A percentile compares a stretch with the other conserved stretches of the same genome.
These are phyloP conservation scores for Hyaloscypha hepaticicola DNA, from an alignment of 495 filamentous ascomycete genomes.

Conservation along the genomic window DNA sequence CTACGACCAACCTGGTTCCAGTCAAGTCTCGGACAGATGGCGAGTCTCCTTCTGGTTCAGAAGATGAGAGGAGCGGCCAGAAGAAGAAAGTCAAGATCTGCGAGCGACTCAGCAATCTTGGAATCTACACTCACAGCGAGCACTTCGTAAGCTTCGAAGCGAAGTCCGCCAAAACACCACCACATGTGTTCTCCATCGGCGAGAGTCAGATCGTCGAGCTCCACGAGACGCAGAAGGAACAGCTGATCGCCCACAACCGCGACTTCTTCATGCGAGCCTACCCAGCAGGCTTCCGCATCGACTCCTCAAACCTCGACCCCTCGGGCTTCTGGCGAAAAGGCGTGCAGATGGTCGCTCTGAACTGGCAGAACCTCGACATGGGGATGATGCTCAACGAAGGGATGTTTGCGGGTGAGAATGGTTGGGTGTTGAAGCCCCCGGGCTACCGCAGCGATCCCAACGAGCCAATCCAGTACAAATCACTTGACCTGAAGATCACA, in stretches of 20 bases:
- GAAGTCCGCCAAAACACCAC: conserved; percentile 66
- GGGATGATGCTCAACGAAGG: conserved; percentile 96
- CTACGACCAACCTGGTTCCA: conserved; percentile 28
- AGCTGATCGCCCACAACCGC: conserved; percentile 81
- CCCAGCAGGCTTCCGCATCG: conserved; percentile 76
- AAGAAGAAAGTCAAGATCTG: conserved; percentile 65
- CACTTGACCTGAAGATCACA: conserved; percentile 49
- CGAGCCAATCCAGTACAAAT: conserved; percentile 29
- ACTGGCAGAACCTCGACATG: conserved; percentile 89
- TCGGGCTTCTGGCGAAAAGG: conserved; percentile 82
- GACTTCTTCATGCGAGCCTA: conserved; percentile 84
- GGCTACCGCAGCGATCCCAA: conserved; percentile 52
- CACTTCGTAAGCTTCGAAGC: conserved; percentile 62
- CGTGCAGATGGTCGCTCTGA: conserved; percentile 88
- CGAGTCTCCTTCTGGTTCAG: conserved; percentile 32
- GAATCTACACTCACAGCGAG: conserved; percentile 78
- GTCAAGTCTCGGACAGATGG: conserved; percentile 15
- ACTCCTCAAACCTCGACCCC: conserved; percentile 84
- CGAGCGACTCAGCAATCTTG: conserved; percentile 67
- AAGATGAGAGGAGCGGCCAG: conserved; percentile 32
- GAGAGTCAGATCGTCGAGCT: conserved; percentile 75
- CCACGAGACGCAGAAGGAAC: conserved; percentile 56
- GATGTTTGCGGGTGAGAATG: conserved; percentile 80
- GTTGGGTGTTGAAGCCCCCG: conserved; percentile 82
- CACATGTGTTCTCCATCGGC: conserved; percentile 84